These are phyloP conservation scores for Pichia scutulata DNA, from an alignment of 805 yeast genomes.

Conservation along the genomic window DNA sequence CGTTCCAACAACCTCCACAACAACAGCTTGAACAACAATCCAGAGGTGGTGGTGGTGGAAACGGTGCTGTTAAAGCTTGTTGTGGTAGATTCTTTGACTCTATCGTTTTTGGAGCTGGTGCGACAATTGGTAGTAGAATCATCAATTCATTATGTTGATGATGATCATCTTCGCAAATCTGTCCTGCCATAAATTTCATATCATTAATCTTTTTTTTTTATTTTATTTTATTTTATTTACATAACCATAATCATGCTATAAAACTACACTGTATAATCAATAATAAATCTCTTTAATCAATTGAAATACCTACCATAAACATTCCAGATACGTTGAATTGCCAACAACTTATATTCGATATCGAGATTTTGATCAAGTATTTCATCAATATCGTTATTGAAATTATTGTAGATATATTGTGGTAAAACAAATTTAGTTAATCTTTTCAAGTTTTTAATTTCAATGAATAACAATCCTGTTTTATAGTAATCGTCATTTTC, in stretches of 20 bases:
- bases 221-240: background rate
- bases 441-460: slow-evolving; percentile 48
- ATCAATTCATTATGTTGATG: slow-evolving; percentile 61
- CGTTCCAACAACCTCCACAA: slow-evolving; percentile 10
- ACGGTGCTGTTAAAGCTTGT: slow-evolving; percentile 38
- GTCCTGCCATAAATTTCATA: too few species aligned
- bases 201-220: too few species aligned
- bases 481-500: slow-evolving; percentile 25
- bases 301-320: slow-evolving; percentile 36
- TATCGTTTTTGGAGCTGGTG: slow-evolving; percentile 96
- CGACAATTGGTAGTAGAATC: slow-evolving; percentile 79
- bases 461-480: slow-evolving; percentile 61
- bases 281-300: background rate
- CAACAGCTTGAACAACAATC: slow-evolving; percentile 14
- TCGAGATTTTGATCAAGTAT: slow-evolving; percentile 37
- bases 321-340: slow-evolving; percentile 54
- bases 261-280: background rate
- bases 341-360: slow-evolving; percentile 34
- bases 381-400: slow-evolving; percentile 59
- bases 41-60: slow-evolving; percentile 17
- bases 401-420: slow-evolving; percentile 38
- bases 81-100: slow-evolving; percentile 79
- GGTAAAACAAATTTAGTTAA: slow-evolving; percentile 48
- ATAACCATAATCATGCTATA: background rate
- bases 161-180: too few species aligned